Evolutionary conservation across 2,329 filamentous ascomycete species (phyloP), one percentile per base, ranked within the genome.

Genomic region (Trichothecium roseum): DNA sequence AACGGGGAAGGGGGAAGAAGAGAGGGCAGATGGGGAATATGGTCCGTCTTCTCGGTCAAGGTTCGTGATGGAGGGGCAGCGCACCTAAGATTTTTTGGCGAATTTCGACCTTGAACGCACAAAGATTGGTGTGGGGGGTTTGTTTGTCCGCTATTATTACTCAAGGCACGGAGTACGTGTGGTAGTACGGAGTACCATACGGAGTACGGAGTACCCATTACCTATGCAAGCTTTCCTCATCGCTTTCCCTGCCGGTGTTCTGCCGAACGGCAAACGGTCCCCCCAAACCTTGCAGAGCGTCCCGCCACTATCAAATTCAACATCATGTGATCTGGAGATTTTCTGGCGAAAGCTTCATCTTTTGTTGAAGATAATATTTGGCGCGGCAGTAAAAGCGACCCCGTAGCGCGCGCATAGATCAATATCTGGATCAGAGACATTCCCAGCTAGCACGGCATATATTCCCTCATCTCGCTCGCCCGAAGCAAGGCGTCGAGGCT

Each of bases 281-380:
- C n/a, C n/a, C 28, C 15, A 14, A 14, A 13, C 26, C n/a, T n/a
- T 28, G 6, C 28, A 30, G 10, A 14, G 6, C 6, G 13, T 7
- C 5, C 28, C n/a, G 6, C 28, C 15, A 14, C 6, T 6, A 16
- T 32, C 40, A 40, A 16, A 12, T 24, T 10, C 20, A 36, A 38
- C n/a, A 50, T 61, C 58, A 61, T 59, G 58, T 61, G 58, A 61
- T 48, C 49, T 46, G 27, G 37, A 52, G 43, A 46, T 55, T 56
- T 57, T 54, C 41, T 42, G 29, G 20, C 35, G 30, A n/a, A n/a
- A 37, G 4, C 30, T 24, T 35, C 39, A 34, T 32, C 4, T 24
- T 24, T 24, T 24, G 6, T 24, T 6, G 20, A 24, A 24, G 20
- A 24, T 24, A 6, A 24, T 24, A 24, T 6, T 24, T 10, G 10